A percentile compares a stretch with the other conserved stretches of the same genome.
These are phyloP conservation scores for Solanum rostratum DNA, from an alignment of 257 asterid genomes.

Conservation along the genomic window DNA sequence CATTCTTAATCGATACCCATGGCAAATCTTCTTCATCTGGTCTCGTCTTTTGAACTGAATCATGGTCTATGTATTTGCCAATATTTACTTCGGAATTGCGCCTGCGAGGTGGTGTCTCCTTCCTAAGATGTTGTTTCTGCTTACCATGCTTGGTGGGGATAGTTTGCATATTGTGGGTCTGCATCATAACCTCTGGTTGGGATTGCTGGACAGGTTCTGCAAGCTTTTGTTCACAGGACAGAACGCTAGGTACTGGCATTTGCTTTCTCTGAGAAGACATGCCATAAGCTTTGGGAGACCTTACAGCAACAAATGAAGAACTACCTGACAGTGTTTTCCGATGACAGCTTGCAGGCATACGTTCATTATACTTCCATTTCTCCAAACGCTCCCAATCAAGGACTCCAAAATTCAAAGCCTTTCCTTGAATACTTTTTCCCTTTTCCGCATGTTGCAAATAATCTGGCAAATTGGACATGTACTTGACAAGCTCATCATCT, in stretches of 20 bases:
- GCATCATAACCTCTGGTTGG: slow-evolving; percentile 26
- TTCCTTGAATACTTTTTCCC: slow-evolving; percentile 52
- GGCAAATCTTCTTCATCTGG: slow-evolving; percentile 21
- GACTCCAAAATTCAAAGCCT: slow-evolving; percentile 89
- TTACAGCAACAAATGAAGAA: slow-evolving; percentile 21
- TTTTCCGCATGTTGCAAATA: slow-evolving; percentile 65
- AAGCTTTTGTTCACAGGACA: slow-evolving; percentile 13
- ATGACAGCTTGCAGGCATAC: slow-evolving; percentile 40
- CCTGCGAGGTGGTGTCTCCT: slow-evolving; percentile 15
- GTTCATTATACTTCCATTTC: slow-evolving; percentile 76
- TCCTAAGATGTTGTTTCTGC: slow-evolving; percentile 19
- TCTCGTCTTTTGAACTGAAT: slow-evolving; percentile 14
- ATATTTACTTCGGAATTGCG: slow-evolving; percentile 11
- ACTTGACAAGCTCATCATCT: slow-evolving; percentile 73
- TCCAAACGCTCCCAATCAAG: slow-evolving; percentile 86
- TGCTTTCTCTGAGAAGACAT: slow-evolving; percentile 19
- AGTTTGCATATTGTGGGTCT: slow-evolving; percentile 21
- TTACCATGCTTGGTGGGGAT: slow-evolving; percentile 22
- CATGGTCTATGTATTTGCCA: slow-evolving; percentile 24
- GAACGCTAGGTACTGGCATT: slow-evolving; percentile 8
- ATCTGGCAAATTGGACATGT: slow-evolving; percentile 86
- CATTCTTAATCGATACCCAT: slow-evolving; percentile 14
- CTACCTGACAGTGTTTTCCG: slow-evolving; percentile 27
- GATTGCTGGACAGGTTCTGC: slow-evolving; percentile 11
- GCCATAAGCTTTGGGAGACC: slow-evolving; percentile 19